Percentiles rank a stretch among this genome's conserved stretches.
Evolutionary conservation across 148 eudicot genomes (phyloP).

Genomic region (Chenopodium album): DNA sequence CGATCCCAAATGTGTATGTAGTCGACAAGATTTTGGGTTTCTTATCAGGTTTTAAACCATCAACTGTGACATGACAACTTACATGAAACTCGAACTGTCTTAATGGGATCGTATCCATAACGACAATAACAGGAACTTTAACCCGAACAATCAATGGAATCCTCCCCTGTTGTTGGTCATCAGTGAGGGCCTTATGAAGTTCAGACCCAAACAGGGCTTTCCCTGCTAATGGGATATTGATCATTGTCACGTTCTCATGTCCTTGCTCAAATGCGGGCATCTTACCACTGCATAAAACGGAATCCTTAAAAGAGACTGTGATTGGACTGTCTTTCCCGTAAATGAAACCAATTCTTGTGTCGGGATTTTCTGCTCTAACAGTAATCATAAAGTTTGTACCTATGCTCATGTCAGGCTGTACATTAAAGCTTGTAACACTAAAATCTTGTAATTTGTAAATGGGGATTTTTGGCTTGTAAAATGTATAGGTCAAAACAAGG

Average conservation of each 20-base stretch:
- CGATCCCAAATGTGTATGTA: constrained; percentile 17
- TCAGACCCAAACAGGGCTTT: constrained; percentile 38
- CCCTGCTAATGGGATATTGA: constrained; percentile 42
- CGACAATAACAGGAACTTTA: constrained; percentile 41
- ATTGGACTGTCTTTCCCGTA: constrained; percentile 41
- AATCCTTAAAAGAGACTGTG: constrained; percentile 28
- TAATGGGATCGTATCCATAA: constrained; percentile 26
- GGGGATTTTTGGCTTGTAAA: constrained; percentile 52
- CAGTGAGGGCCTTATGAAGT: constrained; percentile 34
- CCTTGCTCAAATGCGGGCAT: constrained; percentile 52
- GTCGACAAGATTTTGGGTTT: constrained; percentile 35
- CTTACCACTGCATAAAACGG: constrained; percentile 42
- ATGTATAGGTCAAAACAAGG: constrained; percentile 28
- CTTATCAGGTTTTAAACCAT: constrained; percentile 43
- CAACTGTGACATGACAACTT: constrained; percentile 39
- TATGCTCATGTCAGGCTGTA: constrained; percentile 37
- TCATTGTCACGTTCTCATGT: constrained; percentile 34
- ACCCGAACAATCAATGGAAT: constrained; percentile 51
- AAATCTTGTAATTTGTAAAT: constrained; percentile 41
- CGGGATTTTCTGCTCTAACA: constrained; percentile 54
- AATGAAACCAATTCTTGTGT: constrained; percentile 33
- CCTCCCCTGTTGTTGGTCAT: constrained; percentile 20
- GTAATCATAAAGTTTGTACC: constrained; percentile 31
- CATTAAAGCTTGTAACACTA: constrained; percentile 33
- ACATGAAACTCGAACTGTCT: constrained; percentile 38